phyloP scores from a whole-genome alignment of 2,329 filamentous ascomycete species.

The Talaromyces islandicus region DNA sequence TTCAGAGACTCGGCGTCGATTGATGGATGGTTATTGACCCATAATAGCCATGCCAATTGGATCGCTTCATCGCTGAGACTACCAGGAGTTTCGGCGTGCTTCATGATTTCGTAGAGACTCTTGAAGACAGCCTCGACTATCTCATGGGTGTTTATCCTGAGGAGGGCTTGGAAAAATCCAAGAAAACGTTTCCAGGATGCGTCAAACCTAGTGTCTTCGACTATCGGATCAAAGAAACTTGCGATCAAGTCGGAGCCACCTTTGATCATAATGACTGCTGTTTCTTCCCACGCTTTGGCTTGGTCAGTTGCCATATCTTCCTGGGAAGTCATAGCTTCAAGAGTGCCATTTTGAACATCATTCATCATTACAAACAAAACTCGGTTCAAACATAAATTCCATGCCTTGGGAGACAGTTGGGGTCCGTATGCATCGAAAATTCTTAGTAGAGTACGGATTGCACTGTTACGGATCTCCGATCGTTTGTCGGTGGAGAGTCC shows the following conservation, averaged over 20 bases:
- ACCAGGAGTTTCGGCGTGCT: constrained; percentile 39
- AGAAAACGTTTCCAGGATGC: constrained; percentile 71
- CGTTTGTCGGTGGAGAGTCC: constrained; percentile 36
- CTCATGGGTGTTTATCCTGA: constrained; percentile 60
- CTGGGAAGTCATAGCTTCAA: constrained; percentile 13
- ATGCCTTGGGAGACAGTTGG: constrained; percentile 68
- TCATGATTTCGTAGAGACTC: constrained; percentile 58
- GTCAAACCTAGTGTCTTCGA: constrained; percentile 60
- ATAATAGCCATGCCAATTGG: constrained; percentile 62
- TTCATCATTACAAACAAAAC: constrained; percentile 74
- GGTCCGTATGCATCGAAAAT: constrained; percentile 91
- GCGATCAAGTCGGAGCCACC: constrained; percentile 68
- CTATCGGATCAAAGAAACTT: constrained; percentile 69
- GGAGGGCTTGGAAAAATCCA: constrained; percentile 58
- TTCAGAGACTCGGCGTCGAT: constrained; percentile 37
- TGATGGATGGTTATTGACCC: constrained; percentile 60
- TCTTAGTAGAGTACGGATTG: constrained; percentile 81
- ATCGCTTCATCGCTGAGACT: constrained; percentile 44
- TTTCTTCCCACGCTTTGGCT: constrained; percentile 62
- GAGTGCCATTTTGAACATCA: constrained; percentile 55
- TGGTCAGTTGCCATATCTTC: constrained; percentile 21
- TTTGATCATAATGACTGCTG: constrained; percentile 65
- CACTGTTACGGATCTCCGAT: constrained; percentile 47
- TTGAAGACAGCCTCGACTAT: constrained; percentile 67
- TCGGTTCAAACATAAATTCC: constrained; percentile 74